These are phyloP conservation scores for Agaricales sp. DNA, from an alignment of 1,284 basidiomycete genomes.

Conservation along the genomic window DNA sequence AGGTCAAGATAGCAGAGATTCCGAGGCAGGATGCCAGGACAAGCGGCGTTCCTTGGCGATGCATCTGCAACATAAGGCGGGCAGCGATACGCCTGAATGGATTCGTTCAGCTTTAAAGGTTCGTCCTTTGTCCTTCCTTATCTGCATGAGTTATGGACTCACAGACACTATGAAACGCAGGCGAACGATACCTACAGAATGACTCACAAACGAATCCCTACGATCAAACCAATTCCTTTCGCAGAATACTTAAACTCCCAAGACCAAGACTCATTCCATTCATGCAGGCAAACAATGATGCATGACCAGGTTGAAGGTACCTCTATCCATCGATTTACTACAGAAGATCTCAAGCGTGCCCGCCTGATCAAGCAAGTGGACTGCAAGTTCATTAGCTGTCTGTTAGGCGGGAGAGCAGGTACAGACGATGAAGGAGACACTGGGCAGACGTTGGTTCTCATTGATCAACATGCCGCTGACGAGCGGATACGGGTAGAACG, in stretches of 20 bases:
- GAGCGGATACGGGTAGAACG: constrained; percentile 84
- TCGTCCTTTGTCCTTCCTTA: too few relatives aligned
- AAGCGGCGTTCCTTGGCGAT: background rate
- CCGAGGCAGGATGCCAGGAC: background rate
- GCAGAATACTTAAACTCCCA: constrained; percentile 7
- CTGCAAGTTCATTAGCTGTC: constrained; percentile 78
- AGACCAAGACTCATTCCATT: constrained; percentile 10
- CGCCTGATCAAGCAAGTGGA: constrained; percentile 77
- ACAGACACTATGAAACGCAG: too few relatives aligned
- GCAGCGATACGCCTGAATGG: constrained; percentile 35
- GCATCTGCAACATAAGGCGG: constrained; percentile 10
- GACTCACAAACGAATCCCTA: constrained; percentile 35
- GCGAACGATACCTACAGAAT: constrained; percentile 39
- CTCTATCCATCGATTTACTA: constrained; percentile 31
- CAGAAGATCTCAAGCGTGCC: constrained; percentile 41
- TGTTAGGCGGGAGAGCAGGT: constrained; percentile 22
- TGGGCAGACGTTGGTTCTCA: constrained; percentile 49
- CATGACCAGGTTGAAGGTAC: constrained; percentile 9
- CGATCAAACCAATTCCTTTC: constrained; percentile 19
- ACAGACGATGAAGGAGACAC: constrained; percentile 11
- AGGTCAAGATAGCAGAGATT: constrained; percentile 17
- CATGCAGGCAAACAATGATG: background rate
- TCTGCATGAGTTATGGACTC: constrained; percentile 5
- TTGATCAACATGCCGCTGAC: constrained; percentile 96
- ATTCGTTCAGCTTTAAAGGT: constrained; percentile 37